A percentile compares a stretch with the other conserved stretches of the same genome.
These are phyloP conservation scores for Phytophthora citrophthora DNA, from an alignment of 352 stramenopile genomes.

Conservation along the genomic window DNA sequence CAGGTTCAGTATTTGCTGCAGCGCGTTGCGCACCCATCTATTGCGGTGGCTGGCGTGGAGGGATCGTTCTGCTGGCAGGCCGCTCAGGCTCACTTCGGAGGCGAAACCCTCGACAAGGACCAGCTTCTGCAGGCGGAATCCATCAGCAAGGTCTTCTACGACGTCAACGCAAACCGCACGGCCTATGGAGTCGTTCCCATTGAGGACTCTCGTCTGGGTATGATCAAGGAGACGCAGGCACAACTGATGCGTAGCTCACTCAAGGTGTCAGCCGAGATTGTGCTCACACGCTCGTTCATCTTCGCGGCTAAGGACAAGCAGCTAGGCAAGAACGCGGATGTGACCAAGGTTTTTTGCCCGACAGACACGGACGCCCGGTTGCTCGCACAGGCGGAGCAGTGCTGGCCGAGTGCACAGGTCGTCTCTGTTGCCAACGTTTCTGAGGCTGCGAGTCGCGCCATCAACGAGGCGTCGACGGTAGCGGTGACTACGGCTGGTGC, in stretches of 20 bases:
- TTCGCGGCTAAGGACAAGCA: slow-evolving; percentile 66
- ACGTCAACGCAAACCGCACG: slow-evolving; percentile 80
- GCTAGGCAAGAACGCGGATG: slow-evolving; percentile 48
- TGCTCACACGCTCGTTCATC: slow-evolving; percentile 73
- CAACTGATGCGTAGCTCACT: slow-evolving; percentile 74
- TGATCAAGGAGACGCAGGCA: slow-evolving; percentile 89
- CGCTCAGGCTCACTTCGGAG: slow-evolving; percentile 70
- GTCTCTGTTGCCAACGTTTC: slow-evolving; percentile 70
- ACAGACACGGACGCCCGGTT: slow-evolving; percentile 61
- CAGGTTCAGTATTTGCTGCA: slow-evolving; percentile 94
- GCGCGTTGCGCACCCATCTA: slow-evolving; percentile 77
- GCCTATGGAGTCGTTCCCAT: slow-evolving; percentile 89
- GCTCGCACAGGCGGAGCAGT: slow-evolving; percentile 68
- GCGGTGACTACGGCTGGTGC: slow-evolving; percentile 65
- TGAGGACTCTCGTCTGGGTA: slow-evolving; percentile 83
- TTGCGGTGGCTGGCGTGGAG: slow-evolving; percentile 70
- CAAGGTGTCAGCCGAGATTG: slow-evolving; percentile 80
- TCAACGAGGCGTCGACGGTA: slow-evolving; percentile 45
- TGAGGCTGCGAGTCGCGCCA: slow-evolving; percentile 55
- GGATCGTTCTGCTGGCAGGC: slow-evolving; percentile 84
- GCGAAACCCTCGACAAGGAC: slow-evolving; percentile 44
- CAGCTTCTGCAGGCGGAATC: slow-evolving; percentile 66
- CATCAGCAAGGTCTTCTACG: slow-evolving; percentile 80
- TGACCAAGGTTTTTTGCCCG: slow-evolving; percentile 66
- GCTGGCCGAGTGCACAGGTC: slow-evolving; percentile 75